Conservation (phyloP, 2,329 filamentous ascomycete genomes). For the Tolypocladium pustulatum region DNA sequence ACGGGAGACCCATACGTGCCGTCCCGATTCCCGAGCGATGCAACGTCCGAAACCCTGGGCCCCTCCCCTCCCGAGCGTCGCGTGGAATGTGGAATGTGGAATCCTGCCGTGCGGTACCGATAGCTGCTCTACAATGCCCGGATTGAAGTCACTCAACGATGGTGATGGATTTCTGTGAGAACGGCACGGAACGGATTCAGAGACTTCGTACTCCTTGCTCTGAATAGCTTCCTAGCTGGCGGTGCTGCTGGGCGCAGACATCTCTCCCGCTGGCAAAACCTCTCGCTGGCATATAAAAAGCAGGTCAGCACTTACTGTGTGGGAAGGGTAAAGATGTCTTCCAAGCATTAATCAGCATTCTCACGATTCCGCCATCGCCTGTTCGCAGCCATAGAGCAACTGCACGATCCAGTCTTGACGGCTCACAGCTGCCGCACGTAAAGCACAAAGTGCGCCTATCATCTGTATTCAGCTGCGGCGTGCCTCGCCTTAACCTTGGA, state of each 20-base stretch:
- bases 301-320: neutral
- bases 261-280: too few species aligned
- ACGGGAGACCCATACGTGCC: neutral
- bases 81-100: neutral
- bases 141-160: neutral
- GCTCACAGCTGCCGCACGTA: neutral
- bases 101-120: neutral
- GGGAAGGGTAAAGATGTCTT: neutral
- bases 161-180: neutral
- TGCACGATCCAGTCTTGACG: neutral
- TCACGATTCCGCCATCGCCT: neutral
- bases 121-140: neutral
- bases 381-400: neutral
- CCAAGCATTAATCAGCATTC: neutral
- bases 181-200: neutral
- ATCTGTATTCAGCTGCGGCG: neutral
- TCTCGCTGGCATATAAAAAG: too few species aligned
- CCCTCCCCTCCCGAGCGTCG: neutral
- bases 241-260: neutral
- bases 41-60: neutral
- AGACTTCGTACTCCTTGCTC: neutral
- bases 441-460: neutral
- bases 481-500: neutral
- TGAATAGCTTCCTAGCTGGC: neutral
- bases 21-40: neutral